Conservation (phyloP, 208 protist species). For the Acanthamoeba triangularis region DNA sequence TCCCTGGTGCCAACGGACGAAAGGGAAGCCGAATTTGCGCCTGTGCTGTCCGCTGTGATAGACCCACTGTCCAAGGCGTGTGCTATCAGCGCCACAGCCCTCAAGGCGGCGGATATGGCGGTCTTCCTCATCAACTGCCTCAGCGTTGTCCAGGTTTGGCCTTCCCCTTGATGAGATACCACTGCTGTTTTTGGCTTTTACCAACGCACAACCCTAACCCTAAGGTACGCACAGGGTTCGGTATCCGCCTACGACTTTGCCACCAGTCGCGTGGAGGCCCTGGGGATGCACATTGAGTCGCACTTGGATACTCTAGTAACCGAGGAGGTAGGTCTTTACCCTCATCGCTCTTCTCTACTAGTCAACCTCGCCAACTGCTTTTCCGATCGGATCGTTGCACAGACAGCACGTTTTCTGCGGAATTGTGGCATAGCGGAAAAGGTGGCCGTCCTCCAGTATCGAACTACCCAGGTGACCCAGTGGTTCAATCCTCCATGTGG, state of each 20-base stretch:
- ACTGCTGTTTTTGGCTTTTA: no score
- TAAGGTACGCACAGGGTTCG: background rate
- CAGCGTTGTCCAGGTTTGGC: constrained; percentile 42
- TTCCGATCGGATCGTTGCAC: no score
- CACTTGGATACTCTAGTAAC: constrained; percentile 85
- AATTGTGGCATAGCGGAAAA: constrained; percentile 76
- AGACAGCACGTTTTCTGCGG: constrained; percentile 72
- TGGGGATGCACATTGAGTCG: constrained; percentile 76
- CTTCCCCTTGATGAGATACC: background rate
- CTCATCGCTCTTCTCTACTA: background rate
- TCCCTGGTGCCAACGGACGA: constrained; percentile 79
- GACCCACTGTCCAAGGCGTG: constrained; percentile 76
- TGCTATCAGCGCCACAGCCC: constrained; percentile 72
- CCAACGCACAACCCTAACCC: no score
- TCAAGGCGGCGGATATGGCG: constrained; percentile 78
- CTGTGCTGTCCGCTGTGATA: constrained; percentile 75
- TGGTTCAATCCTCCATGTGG: background rate
- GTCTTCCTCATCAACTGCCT: constrained; percentile 85
- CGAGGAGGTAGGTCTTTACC: constrained; percentile 72
- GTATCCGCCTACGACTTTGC: constrained; percentile 73
- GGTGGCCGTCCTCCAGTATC: constrained; percentile 75
- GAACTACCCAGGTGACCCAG: background rate
- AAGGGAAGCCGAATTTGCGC: constrained; percentile 77
- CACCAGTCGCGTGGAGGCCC: constrained; percentile 23
- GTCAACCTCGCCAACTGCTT: no score